phyloP scores from a whole-genome alignment of 108 stramenopile genomes.

The Conticribra guillardii region DNA sequence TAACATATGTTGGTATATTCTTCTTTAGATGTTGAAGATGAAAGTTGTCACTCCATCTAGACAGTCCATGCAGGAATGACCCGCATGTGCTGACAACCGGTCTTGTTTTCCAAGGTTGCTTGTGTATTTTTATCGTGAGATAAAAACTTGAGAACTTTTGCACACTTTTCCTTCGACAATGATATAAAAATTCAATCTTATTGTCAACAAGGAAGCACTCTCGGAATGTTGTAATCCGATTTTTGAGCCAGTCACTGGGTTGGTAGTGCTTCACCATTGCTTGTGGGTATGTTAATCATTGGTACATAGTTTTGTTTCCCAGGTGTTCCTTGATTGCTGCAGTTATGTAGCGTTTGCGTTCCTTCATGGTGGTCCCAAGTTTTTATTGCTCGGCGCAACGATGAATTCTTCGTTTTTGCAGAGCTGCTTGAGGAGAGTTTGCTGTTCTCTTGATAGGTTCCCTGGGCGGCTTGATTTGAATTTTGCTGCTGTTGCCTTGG shows the following conservation, averaged over 20 bases:
- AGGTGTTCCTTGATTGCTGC: conserved; percentile 18
- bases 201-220: not conserved
- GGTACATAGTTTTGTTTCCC: conserved; percentile 2
- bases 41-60: not conserved
- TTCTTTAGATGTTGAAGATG: not conserved
- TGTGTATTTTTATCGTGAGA: not conserved
- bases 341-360: conserved; percentile 3
- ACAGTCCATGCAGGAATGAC: not conserved
- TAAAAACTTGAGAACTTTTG: not conserved
- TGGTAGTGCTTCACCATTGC: not conserved
- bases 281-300: not conserved
- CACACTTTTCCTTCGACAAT: not conserved
- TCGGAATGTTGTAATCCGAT: not conserved
- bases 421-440: not conserved
- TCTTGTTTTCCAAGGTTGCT: not conserved
- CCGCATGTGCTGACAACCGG: not conserved
- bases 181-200: not conserved
- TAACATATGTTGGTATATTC: not conserved
- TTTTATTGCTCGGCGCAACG: not conserved
- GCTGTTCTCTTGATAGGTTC: not conserved
- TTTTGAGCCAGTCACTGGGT: not conserved
- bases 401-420: not conserved
- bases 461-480: too few relatives aligned
- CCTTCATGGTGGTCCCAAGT: not conserved
- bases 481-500: too few relatives aligned